Conservation (phyloP, 2,329 filamentous ascomycete genomes). For the Chlorencoelia australis region DNA sequence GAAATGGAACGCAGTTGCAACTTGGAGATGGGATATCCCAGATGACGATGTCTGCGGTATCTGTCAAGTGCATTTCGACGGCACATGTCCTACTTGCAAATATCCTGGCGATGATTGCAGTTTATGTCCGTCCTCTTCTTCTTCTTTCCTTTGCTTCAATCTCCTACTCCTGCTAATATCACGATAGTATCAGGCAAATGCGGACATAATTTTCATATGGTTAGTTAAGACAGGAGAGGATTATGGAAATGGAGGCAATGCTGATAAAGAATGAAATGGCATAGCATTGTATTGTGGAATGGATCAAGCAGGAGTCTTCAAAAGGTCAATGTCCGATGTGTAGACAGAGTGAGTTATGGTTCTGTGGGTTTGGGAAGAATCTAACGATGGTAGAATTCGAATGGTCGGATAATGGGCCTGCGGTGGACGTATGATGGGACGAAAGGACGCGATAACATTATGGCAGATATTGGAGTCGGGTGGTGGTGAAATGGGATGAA, state of each 20-base stretch:
- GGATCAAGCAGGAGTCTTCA: slow-evolving; percentile 90
- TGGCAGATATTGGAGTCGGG: too few species aligned
- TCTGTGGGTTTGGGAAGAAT: background rate
- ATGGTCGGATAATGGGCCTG: too few species aligned
- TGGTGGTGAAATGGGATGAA: too few species aligned
- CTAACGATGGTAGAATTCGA: slow-evolving; percentile 9
- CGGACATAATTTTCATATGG: slow-evolving; percentile 97
- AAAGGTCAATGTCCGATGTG: slow-evolving; percentile 98
- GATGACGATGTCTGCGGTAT: slow-evolving; percentile 98
- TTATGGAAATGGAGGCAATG: background rate
- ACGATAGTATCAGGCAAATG: slow-evolving; percentile 81
- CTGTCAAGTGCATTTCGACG: slow-evolving; percentile 95
- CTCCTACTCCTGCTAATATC: slow-evolving; percentile 5
- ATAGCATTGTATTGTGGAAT: slow-evolving; percentile 89
- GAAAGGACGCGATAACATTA: too few species aligned
- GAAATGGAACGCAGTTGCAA: slow-evolving; percentile 87
- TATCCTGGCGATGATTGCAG: slow-evolving; percentile 95
- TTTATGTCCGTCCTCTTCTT: slow-evolving; percentile 52
- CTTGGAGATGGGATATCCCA: slow-evolving; percentile 96
- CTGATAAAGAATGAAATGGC: slow-evolving; percentile 3
- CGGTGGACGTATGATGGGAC: too few species aligned
- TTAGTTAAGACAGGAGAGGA: slow-evolving; percentile 30
- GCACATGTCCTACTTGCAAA: slow-evolving; percentile 95
- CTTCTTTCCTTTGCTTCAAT: background rate
- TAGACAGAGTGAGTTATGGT: slow-evolving; percentile 60